Evolutionary conservation across 1,139 yeast species (phyloP).

Genomic region (Chernovozyma aurita): DNA sequence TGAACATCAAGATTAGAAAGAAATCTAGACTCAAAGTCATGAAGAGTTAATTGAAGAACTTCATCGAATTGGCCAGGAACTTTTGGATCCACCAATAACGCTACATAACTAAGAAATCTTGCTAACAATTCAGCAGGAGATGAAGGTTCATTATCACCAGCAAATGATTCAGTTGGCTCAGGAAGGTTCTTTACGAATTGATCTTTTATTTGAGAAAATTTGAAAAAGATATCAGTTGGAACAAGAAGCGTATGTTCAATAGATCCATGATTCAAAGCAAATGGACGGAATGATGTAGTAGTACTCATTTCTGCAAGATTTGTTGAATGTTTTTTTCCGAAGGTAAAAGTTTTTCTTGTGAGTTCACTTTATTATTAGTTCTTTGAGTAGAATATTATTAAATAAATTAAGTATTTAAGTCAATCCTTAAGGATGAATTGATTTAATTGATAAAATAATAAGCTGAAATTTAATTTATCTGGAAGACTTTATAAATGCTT

Average conservation of each 20-base stretch:
- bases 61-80: constrained; percentile 57
- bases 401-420: no score
- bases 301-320: constrained; percentile 16
- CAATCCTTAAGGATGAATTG: no score
- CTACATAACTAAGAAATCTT: constrained; percentile 76
- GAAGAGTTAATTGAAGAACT: constrained; percentile 63
- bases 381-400: no score
- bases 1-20: constrained; percentile 80
- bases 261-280: constrained; percentile 78
- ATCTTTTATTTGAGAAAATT: constrained; percentile 83
- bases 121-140: constrained; percentile 85
- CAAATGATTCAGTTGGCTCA: constrained; percentile 75
- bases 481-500: no score
- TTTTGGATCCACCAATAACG: constrained; percentile 50
- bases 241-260: constrained; percentile 86
- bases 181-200: constrained; percentile 80
- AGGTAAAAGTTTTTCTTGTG: no score
- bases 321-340: not conserved
- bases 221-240: constrained; percentile 75
- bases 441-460: no score
- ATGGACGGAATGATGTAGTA: constrained; percentile 46
- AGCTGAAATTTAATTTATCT: no score
- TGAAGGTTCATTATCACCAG: constrained; percentile 85
- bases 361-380: no score
- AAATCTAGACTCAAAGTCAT: constrained; percentile 81